phyloP scores from a whole-genome alignment of 129 eudicot genomes.

The Flaveria trinervia region DNA sequence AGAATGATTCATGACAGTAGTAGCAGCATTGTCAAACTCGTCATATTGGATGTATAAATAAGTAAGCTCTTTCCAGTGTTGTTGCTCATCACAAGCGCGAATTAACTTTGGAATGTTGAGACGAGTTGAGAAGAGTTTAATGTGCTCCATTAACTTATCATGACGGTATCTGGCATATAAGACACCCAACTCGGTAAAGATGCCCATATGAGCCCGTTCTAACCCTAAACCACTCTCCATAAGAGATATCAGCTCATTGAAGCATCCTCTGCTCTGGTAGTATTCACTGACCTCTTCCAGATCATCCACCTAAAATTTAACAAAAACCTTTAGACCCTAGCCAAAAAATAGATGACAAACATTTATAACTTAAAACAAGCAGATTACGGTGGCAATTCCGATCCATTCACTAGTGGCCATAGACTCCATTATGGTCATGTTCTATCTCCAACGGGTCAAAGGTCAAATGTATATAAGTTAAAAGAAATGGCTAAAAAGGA shows the following conservation, averaged over 20 bases:
- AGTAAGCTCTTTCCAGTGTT: constrained; percentile 96
- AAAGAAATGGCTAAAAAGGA: neutral
- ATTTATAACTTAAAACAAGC: neutral
- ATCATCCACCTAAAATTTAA: constrained; percentile 79
- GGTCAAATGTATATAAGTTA: neutral
- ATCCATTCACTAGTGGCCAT: neutral
- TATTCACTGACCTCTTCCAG: constrained; percentile 95
- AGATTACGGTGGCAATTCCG: neutral
- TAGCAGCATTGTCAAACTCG: constrained; percentile 98
- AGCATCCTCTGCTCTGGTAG: constrained; percentile 98
- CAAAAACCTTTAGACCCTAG: neutral
- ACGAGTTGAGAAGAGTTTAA: constrained; percentile 91
- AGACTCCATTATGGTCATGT: neutral
- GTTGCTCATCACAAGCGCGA: constrained; percentile 98
- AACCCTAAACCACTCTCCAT: constrained; percentile 99
- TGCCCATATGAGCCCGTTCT: constrained; percentile 99
- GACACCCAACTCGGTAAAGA: constrained; percentile 95
- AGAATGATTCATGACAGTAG: constrained; percentile 97
- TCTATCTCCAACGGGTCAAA: neutral
- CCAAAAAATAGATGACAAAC: neutral
- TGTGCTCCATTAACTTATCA: constrained; percentile 99
- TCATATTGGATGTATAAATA: constrained; percentile 88
- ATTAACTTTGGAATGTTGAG: constrained; percentile 98
- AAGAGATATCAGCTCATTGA: constrained; percentile 90
- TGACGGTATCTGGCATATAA: constrained; percentile 96